Conservation (phyloP, 2,329 filamentous ascomycete genomes). For the Apiospora arundinis region DNA sequence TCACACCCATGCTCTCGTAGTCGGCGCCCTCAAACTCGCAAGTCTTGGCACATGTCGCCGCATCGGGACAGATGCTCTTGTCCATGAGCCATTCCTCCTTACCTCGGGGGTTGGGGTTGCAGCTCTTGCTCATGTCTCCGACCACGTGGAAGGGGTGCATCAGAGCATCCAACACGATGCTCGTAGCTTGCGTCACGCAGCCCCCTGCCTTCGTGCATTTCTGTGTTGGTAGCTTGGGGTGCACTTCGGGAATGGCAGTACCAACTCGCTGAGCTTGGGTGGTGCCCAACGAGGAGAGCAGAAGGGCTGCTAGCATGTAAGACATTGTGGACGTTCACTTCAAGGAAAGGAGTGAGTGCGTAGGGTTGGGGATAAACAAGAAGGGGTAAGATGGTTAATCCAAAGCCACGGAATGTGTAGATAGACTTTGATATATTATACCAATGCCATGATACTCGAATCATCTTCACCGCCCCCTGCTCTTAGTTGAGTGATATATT, state of each 20-base stretch:
- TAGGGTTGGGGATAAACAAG: neutral
- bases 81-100: slow-evolving; percentile 23
- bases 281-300: neutral
- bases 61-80: slow-evolving; percentile 39
- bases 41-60: slow-evolving; percentile 44
- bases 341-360: neutral
- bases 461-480: neutral
- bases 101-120: slow-evolving; percentile 49
- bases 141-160: slow-evolving; percentile 55
- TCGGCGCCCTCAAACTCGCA: slow-evolving; percentile 52
- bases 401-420: neutral
- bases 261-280: neutral
- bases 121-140: slow-evolving; percentile 51
- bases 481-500: neutral
- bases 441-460: neutral
- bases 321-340: neutral
- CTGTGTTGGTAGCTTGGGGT: slow-evolving; percentile 52
- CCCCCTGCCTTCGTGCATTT: slow-evolving; percentile 48
- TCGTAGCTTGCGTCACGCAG: slow-evolving; percentile 48
- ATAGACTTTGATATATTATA: neutral
- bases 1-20: slow-evolving; percentile 51
- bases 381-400: too few relatives aligned
- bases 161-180: slow-evolving; percentile 55
- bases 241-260: slow-evolving; percentile 41
- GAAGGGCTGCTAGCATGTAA: neutral